A percentile compares a stretch with the other conserved stretches of the same genome.
Evolutionary conservation across 2,329 filamentous ascomycete species (phyloP).

Genomic region (Phialophora tarda): DNA sequence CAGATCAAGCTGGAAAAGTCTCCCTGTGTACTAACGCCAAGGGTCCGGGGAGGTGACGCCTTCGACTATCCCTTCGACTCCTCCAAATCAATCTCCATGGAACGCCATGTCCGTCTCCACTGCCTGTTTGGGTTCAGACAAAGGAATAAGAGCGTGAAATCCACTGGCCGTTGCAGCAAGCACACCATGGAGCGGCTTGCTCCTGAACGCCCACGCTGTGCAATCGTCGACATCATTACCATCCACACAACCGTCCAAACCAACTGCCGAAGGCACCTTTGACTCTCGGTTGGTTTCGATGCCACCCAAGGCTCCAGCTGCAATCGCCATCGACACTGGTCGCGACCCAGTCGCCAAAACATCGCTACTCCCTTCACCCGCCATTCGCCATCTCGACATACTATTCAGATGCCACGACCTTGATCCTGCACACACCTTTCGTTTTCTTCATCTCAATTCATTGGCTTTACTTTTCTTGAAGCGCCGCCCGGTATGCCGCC

Average conservation of each 20-base stretch:
- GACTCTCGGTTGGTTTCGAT: background rate
- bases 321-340: background rate
- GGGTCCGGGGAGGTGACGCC: background rate
- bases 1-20: slow-evolving; percentile 1
- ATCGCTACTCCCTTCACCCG: background rate
- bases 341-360: background rate
- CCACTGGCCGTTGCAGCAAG: background rate
- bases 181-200: background rate
- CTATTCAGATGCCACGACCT: background rate
- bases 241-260: background rate
- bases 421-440: background rate
- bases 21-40: background rate
- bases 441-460: background rate
- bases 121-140: background rate
- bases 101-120: background rate
- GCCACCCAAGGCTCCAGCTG: background rate
- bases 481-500: background rate
- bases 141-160: background rate
- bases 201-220: slow-evolving; percentile 5
- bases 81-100: background rate
- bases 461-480: background rate
- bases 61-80: background rate
- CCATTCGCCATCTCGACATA: background rate
- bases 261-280: background rate
- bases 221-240: slow-evolving; percentile 5